Base-by-base conservation (phyloP, 108 stramenopile species). In the Discostella pseudostelligera region DNA sequence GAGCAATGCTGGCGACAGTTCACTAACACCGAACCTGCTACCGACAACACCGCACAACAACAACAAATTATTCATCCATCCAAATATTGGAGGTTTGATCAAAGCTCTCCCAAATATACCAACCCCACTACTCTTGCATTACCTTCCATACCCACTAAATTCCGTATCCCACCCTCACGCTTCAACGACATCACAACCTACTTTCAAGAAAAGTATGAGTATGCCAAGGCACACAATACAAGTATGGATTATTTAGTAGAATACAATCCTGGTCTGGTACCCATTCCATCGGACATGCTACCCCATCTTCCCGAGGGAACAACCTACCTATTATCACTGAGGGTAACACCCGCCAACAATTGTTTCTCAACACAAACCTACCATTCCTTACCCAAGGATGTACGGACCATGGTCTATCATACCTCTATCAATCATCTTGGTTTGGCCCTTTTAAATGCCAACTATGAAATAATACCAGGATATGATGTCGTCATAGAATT, bases 301-400 rank as follows among this genome's bases (percentile, higher is more conserved):
- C 22, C 40, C 20, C 13, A 44, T 16, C 25, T 77, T 40, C 76
- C 76, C 11, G 58, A 69, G 36, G 68, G 68, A 26, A 67, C 76
- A 5, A 55, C 43, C 35, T 77, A 77, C 26, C 50, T 77, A 49
- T 4, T 77, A 6, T 77, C 76, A 1, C 17, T 77, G 68, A 46
- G 76, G 45, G 76, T 69, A 1, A 77, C 76, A 12, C 76, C 68
- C 4, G 76, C 76, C 22, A 77, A 77, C 49, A 77, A 77, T 48
- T 77, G 76, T 32, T 77, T 77, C 44, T 16, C 48, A 10, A 7
- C 56, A 12, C 24, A 69, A 16, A 67, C 45, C 11, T 77, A 77
- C 37, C 17, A 32, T 0, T 16, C 29, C 17, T 37, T 77, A 29
- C 51, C 42, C 26, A 54, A 64, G 20, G 50, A 64, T 25, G 63